Evolutionary conservation across 495 filamentous ascomycete genomes (phyloP).

Genomic region (Hypoxylon trugodes): DNA sequence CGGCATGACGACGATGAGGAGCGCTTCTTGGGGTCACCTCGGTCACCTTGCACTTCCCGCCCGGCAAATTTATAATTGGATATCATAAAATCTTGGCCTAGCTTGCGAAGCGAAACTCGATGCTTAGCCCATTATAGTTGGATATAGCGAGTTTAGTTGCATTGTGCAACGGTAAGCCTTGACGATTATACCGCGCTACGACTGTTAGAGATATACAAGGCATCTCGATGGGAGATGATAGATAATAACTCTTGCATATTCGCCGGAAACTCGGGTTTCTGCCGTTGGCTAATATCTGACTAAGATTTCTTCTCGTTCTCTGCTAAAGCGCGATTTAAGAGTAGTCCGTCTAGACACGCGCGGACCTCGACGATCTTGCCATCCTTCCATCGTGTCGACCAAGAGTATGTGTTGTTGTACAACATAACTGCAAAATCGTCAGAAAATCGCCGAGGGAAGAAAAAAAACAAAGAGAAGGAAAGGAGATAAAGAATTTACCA

Average conservation of each 20-base stretch:
- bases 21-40: conserved; percentile 1
- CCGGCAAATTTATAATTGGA: conserved; percentile 36
- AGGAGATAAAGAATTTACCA: conserved; percentile 1
- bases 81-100: conserved; percentile 18
- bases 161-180: conserved; percentile 8
- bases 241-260: background rate
- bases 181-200: too few species aligned
- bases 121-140: conserved; percentile 1
- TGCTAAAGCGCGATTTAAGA: conserved; percentile 10
- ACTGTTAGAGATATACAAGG: too few species aligned
- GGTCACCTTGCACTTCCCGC: conserved; percentile 14
- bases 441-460: background rate
- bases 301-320: conserved; percentile 1
- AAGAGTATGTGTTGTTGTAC: conserved; percentile 14
- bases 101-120: background rate
- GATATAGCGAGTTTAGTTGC: conserved; percentile 4
- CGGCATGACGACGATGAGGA: conserved; percentile 19
- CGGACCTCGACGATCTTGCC: conserved; percentile 19
- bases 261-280: background rate
- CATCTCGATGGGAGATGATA: background rate
- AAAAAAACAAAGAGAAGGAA: background rate
- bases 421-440: background rate
- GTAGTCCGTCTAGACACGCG: conserved; percentile 14
- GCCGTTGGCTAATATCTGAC: background rate
- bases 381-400: conserved; percentile 14